Conservation (phyloP, 1,284 basidiomycete genomes). For the Irpex sp. region DNA sequence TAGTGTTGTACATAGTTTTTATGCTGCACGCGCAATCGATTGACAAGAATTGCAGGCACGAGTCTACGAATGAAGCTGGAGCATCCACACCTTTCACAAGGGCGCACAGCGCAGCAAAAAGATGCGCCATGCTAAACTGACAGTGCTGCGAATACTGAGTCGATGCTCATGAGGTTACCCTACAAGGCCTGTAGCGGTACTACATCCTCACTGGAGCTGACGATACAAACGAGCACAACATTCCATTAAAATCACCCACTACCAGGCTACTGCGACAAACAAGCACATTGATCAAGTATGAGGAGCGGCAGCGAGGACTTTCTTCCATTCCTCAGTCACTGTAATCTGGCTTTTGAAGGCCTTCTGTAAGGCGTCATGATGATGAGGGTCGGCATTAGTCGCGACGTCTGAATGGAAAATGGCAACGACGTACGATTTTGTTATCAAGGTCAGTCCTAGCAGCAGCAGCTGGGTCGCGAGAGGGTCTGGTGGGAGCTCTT, state of each 20-base stretch:
- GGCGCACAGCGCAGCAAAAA: no score
- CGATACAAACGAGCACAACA: neutral
- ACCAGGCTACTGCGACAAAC: neutral
- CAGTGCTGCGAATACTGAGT: no score
- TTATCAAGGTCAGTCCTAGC: neutral
- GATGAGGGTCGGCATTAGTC: neutral
- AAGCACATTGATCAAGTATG: neutral
- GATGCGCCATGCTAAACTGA: no score
- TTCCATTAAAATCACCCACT: neutral
- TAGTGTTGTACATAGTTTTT: no score
- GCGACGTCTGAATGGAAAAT: neutral
- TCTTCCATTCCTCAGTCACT: neutral
- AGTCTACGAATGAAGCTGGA: no score
- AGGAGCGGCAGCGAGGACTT: neutral
- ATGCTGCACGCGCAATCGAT: no score
- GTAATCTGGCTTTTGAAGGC: neutral
- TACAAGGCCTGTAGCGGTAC: no score
- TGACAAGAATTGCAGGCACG: no score
- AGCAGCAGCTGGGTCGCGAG: neutral
- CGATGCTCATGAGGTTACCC: no score
- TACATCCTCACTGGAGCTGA: no score
- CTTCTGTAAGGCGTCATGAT: neutral
- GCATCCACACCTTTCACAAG: no score
- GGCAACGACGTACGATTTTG: neutral
- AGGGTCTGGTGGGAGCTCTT: neutral